Conservation (phyloP, 2,329 filamentous ascomycete species). For the Pseudocercospora macadamiae region DNA sequence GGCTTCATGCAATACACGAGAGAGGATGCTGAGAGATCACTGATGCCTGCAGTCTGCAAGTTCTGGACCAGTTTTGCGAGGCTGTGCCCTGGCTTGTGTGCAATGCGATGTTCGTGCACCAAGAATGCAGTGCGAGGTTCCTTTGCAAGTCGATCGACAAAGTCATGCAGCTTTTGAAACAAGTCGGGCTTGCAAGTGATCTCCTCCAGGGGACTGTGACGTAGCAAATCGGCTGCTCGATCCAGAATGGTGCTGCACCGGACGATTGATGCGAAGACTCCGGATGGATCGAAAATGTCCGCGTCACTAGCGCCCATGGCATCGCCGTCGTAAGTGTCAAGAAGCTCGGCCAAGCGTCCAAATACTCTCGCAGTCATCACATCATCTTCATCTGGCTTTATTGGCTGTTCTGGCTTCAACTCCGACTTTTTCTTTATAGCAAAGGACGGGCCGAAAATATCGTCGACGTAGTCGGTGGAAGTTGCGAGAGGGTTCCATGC, state of each 20-base stretch:
- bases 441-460: too few species aligned
- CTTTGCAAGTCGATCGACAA: conserved; percentile 41
- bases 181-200: conserved; percentile 38
- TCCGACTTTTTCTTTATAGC: background rate
- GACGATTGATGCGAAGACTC: conserved; percentile 39
- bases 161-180: conserved; percentile 45
- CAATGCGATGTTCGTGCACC: background rate
- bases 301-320: background rate
- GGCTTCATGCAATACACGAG: background rate
- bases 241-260: conserved; percentile 42
- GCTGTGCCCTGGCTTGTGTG: background rate
- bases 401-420: background rate
- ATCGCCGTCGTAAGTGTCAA: conserved; percentile 28
- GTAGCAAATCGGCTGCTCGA: conserved; percentile 43
- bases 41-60: background rate
- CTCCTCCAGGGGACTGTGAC: conserved; percentile 47
- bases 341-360: conserved; percentile 25
- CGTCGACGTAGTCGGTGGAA: too few species aligned
- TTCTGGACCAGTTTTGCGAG: background rate
- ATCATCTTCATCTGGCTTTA: conserved; percentile 24
- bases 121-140: conserved; percentile 28
- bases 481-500: too few species aligned
- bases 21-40: background rate
- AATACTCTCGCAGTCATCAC: conserved; percentile 22
- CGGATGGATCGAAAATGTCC: too few species aligned